These are phyloP conservation scores for Onygenales sp. DNA, from an alignment of 2,329 filamentous ascomycete genomes.

Conservation along the genomic window DNA sequence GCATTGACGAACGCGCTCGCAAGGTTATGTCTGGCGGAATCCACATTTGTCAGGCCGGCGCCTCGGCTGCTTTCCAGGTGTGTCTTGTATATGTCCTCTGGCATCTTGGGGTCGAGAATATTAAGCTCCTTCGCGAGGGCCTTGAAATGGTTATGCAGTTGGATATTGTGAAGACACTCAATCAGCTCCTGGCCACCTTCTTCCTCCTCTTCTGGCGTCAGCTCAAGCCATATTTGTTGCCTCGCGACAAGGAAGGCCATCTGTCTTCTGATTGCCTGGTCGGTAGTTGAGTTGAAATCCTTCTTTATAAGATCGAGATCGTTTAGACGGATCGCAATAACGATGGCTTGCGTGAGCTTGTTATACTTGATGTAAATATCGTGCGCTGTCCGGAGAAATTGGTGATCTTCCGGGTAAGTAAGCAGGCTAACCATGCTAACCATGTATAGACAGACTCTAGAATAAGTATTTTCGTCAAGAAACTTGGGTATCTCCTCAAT, in stretches of 20 bases:
- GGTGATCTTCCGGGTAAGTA: constrained; percentile 94
- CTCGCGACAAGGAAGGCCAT: constrained; percentile 86
- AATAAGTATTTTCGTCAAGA: constrained; percentile 88
- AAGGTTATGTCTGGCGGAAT: constrained; percentile 91
- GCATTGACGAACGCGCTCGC: constrained; percentile 94
- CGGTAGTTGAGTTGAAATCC: constrained; percentile 70
- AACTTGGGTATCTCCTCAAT: constrained; percentile 85
- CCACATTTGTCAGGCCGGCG: constrained; percentile 84
- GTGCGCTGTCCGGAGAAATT: constrained; percentile 87
- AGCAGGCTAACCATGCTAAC: constrained; percentile 97
- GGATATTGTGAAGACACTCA: constrained; percentile 80
- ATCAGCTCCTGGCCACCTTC: constrained; percentile 65
- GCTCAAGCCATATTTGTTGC: constrained; percentile 76
- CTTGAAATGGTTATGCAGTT: constrained; percentile 87
- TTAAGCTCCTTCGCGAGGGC: constrained; percentile 90
- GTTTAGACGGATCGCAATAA: constrained; percentile 87
- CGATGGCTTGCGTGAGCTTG: constrained; percentile 85
- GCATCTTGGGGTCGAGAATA: constrained; percentile 90
- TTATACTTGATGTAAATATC: constrained; percentile 89
- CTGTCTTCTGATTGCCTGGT: constrained; percentile 80
- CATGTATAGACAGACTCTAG: constrained; percentile 93
- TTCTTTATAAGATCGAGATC: constrained; percentile 71
- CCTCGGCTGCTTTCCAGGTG: constrained; percentile 93
- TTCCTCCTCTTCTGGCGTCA: constrained; percentile 44
- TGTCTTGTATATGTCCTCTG: constrained; percentile 98